Percentiles rank a stretch among this genome's conserved stretches.
These are phyloP conservation scores for Heliamphora exappendiculata DNA, from an alignment of 148 eudicot genomes.

Conservation along the genomic window DNA sequence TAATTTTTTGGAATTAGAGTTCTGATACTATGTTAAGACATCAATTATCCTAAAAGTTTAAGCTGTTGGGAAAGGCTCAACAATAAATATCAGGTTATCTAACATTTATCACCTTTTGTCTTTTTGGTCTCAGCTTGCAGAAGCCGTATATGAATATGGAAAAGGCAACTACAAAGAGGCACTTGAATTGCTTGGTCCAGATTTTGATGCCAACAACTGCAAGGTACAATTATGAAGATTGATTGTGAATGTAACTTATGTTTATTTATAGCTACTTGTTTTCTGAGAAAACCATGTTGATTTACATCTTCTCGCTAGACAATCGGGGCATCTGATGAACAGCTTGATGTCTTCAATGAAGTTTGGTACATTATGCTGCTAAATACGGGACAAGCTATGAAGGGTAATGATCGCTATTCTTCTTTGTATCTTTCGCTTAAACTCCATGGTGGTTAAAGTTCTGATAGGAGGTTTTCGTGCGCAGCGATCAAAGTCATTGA, in stretches of 20 bases:
- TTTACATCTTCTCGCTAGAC: slow-evolving; percentile 29
- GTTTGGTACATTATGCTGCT: slow-evolving; percentile 61
- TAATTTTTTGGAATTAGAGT: too few relatives aligned
- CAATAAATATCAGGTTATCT: too few relatives aligned
- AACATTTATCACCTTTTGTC: too few relatives aligned
- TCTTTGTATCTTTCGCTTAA: neutral
- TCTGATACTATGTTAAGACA: too few relatives aligned
- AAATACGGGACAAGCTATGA: slow-evolving; percentile 50
- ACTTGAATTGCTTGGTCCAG: slow-evolving; percentile 48
- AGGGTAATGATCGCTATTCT: slow-evolving; percentile 34
- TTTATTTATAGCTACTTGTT: neutral
- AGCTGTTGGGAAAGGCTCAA: too few relatives aligned
- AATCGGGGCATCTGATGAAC: slow-evolving; percentile 94
- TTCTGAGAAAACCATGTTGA: neutral
- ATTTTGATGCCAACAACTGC: slow-evolving; percentile 59
- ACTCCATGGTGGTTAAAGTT: neutral
- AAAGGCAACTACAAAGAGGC: slow-evolving; percentile 57
- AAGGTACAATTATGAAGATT: slow-evolving; percentile 43
- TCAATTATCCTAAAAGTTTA: too few relatives aligned
- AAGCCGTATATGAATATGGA: slow-evolving; percentile 67
- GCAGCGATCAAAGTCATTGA: slow-evolving; percentile 52
- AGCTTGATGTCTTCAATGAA: slow-evolving; percentile 80
- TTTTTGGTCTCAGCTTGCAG: slow-evolving; percentile 56
- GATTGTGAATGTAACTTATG: neutral
- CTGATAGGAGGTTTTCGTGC: neutral